phyloP scores from a whole-genome alignment of 208 protist species.

The Trypanosoma caninum region DNA sequence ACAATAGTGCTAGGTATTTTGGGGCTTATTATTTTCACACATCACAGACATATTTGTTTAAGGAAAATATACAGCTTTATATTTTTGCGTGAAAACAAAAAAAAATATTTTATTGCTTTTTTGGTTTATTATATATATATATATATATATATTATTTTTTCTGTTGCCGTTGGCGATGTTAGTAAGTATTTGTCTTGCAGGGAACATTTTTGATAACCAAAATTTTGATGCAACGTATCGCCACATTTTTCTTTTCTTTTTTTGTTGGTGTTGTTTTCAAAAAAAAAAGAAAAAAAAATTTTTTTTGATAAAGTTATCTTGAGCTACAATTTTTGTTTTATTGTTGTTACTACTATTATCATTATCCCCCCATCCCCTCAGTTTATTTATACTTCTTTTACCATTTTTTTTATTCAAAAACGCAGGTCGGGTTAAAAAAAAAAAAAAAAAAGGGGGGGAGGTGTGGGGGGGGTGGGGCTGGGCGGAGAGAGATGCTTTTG shows the following conservation, averaged over 20 bases:
- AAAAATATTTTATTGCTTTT: neutral
- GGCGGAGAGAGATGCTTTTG: conserved; percentile 22
- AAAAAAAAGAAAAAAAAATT: neutral
- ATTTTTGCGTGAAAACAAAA: too few relatives aligned
- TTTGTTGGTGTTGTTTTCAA: neutral
- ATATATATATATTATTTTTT: neutral
- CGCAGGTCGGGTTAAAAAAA: neutral
- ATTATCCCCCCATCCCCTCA: too few relatives aligned
- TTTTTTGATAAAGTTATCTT: too few relatives aligned
- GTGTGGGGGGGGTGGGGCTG: neutral
- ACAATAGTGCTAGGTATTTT: too few relatives aligned
- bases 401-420: neutral
- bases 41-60: too few relatives aligned
- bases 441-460: neutral
- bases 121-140: neutral
- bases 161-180: neutral
- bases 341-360: too few relatives aligned
- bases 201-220: too few relatives aligned
- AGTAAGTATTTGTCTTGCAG: neutral
- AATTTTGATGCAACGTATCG: too few relatives aligned
- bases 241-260: neutral
- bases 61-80: too few relatives aligned
- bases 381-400: conserved; percentile 13
- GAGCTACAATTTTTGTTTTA: too few relatives aligned
- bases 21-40: too few relatives aligned